Evolutionary conservation across 1,284 basidiomycete genomes (phyloP), one percentile per base, ranked within the genome.

Genomic region (Wallemia hederae): DNA sequence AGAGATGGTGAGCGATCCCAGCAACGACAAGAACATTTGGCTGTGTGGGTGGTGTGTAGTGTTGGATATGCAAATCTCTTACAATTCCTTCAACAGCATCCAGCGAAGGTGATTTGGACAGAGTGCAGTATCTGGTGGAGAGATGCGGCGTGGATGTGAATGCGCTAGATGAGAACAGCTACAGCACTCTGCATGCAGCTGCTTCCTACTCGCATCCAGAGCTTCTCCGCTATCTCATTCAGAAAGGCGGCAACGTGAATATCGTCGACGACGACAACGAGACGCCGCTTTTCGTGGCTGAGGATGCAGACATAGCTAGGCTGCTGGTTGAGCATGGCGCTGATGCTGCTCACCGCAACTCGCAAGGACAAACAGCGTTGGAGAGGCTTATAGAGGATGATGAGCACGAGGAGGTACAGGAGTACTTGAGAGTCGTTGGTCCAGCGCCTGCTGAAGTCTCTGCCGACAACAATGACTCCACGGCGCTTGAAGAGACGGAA

Each of bases 181-280:
- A 69, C 61, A 65, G 66, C 1, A 63, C 68, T 2, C 31, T 69
- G 11, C 68, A 69, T 57, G 68, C 68, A 22, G 68, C 68, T 15
- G 66, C 64, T 2, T 68, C 67, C 1, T 69, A 67, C 65, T 62
- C 59, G 5, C 67, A 67, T 31, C 24, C 60, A 24, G 63, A 66
- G 22, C 63, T 69, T 58, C 66, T 69, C 19, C 60, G 61, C 26
- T 66, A 65, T 63, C 64, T 69, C 25, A 61, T 68, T 61, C 22
- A 63, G 22, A 59, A 63, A n/a, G 66, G 68, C 15, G 68, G 66
- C 49, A 62, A 69, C 61, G 66, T 69, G 62, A 69, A 69, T 62
- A 62, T 66, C 15, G 61, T 64, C 5, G 68, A 69, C 62, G 64
- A 62, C 17, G 68, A 69, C 58, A 64, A 65, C 57, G 68, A 69